These are phyloP conservation scores for Clarireedia hainanense DNA, from an alignment of 2,329 filamentous ascomycete genomes.

Conservation along the genomic window DNA sequence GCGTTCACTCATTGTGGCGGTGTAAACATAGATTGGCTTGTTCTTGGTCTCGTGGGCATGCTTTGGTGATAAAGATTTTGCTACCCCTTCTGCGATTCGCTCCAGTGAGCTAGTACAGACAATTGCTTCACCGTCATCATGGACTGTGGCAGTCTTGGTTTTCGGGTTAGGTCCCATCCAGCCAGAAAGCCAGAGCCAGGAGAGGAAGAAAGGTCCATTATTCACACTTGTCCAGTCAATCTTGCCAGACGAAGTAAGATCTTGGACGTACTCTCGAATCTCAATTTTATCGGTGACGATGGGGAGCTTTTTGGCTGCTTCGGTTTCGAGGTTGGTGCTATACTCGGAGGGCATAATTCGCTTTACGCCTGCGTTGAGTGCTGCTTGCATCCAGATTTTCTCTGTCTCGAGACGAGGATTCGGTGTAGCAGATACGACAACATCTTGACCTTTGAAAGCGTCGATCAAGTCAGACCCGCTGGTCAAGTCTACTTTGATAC, in stretches of 20 bases:
- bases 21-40: slow-evolving; percentile 12
- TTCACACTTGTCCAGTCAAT: slow-evolving; percentile 4
- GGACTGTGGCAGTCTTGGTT: neutral
- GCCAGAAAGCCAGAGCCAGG: slow-evolving; percentile 6
- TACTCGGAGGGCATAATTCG: slow-evolving; percentile 53
- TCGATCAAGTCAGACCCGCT: slow-evolving; percentile 5
- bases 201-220: slow-evolving; percentile 11
- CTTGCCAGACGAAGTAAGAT: too few species aligned
- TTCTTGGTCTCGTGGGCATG: slow-evolving; percentile 17
- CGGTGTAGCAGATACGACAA: slow-evolving; percentile 12
- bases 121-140: slow-evolving; percentile 11
- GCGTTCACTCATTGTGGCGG: slow-evolving; percentile 7
- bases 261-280: slow-evolving; percentile 2
- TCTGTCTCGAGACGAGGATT: slow-evolving; percentile 11
- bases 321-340: slow-evolving; percentile 27
- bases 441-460: slow-evolving; percentile 14
- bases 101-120: slow-evolving; percentile 11
- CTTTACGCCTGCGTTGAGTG: slow-evolving; percentile 47
- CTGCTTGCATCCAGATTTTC: slow-evolving; percentile 43
- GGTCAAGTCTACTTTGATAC: too few species aligned
- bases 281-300: slow-evolving; percentile 11
- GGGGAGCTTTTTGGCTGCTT: slow-evolving; percentile 3
- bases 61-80: slow-evolving; percentile 8
- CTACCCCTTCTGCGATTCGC: slow-evolving; percentile 13
- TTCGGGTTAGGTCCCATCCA: slow-evolving; percentile 12